Base-by-base conservation (phyloP, 306 rosid genomes). In the Trichosanthes truncata region DNA sequence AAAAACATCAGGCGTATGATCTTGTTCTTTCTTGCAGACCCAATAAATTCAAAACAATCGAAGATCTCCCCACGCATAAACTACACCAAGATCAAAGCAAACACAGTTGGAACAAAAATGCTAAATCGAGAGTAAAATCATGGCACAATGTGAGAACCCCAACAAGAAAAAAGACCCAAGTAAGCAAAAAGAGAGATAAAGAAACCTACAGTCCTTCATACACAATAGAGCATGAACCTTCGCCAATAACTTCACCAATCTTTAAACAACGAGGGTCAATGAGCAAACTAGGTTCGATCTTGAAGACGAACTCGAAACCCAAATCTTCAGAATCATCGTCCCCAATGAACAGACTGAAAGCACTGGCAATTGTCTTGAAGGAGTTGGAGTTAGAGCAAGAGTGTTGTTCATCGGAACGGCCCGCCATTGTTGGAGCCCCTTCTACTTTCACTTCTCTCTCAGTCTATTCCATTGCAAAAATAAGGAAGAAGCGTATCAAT, bases 191-290 rank as follows among this genome's bases (percentile, higher is more conserved):
- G 61, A 49, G 56, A 38, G 71, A 63, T 6, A 15, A 63, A 17
- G 84, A 59, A 48, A 88, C 90, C 74, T 84, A 89, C 95, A 82
- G 72, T 80, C 95, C 95, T 80, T 84, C 82, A 68, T 77, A 77
- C 60, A 89, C 90, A 53, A 31, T n/a, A 65, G 89, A 82, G 78
- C 33, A 23, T 6, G 81, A 62, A 20, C 90, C 91, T 80, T 84
- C 90, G 20, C 77, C 82, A 7, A 87, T 83, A 77, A 17, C 7
- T 33, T 53, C 61, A 17, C 83, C 88, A 75, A 84, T 41, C 77
- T 20, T 25, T 60, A 90, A 51, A 12, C 78, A 14, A 9, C 38
- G 8, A 21, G 15, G 55, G 65, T 88, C 87, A 36, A 88, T 65
- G 11, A 87, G 83, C 68, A 84, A 78, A 68, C 69, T 76, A 7